These are phyloP conservation scores for Kodamaea sp. DNA, from an alignment of 1,139 yeast genomes.

Conservation along the genomic window DNA sequence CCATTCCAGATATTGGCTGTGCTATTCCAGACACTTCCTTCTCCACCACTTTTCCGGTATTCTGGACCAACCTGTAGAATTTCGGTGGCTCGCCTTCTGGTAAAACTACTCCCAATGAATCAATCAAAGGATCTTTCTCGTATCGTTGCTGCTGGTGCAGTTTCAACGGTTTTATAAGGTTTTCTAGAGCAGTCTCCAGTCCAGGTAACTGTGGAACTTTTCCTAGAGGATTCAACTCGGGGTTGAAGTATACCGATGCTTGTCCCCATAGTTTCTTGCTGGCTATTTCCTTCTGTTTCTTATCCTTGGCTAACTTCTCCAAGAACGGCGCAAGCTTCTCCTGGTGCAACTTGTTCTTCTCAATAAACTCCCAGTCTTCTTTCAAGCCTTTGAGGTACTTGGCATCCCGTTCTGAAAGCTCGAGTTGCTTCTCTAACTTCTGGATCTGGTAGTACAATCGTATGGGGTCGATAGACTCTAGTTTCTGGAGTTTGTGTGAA, in stretches of 20 bases:
- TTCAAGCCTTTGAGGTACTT: conserved; percentile 27
- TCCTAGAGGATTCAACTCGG: conserved; percentile 49
- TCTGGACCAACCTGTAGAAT: conserved; percentile 42
- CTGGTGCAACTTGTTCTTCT: conserved; percentile 34
- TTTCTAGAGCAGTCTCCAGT: conserved; percentile 17
- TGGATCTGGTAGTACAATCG: conserved; percentile 32
- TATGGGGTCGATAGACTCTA: conserved; percentile 35
- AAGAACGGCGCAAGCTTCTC: conserved; percentile 28
- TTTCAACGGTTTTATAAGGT: conserved; percentile 30
- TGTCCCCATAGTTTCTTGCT: conserved; percentile 37
- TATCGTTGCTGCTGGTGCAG: conserved; percentile 3
- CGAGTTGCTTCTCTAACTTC: conserved; percentile 21
- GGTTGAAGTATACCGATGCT: conserved; percentile 44
- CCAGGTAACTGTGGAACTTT: conserved; percentile 31
- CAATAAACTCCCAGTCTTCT: conserved; percentile 45
- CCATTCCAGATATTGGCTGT: conserved; percentile 3
- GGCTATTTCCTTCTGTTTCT: conserved; percentile 19
- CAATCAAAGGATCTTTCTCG: conserved; percentile 30
- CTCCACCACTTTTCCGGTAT: conserved; percentile 19
- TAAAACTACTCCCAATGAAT: conserved; percentile 26
- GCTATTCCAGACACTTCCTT: conserved; percentile 5
- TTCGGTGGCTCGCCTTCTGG: conserved; percentile 43
- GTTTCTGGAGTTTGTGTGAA: conserved; percentile 27
- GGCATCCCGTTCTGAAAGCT: conserved; percentile 22
- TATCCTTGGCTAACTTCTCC: conserved; percentile 16